These are phyloP conservation scores for Dalbergia cultrata DNA, from an alignment of 306 rosid species.

Conservation along the genomic window DNA sequence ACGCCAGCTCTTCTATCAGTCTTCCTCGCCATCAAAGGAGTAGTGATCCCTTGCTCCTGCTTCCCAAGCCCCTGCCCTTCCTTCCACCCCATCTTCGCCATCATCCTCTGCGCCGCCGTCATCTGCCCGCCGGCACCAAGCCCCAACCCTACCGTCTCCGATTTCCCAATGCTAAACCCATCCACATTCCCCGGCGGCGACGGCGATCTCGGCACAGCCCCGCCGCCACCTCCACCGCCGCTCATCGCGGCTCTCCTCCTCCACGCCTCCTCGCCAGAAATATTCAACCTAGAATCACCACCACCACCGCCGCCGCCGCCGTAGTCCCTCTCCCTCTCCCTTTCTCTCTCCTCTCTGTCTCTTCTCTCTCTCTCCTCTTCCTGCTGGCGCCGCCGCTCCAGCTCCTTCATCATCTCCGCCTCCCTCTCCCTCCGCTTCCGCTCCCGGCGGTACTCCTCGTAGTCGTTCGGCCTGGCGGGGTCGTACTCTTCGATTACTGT, in stretches of 20 bases:
- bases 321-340: slow-evolving; percentile 53
- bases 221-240: slow-evolving; percentile 51
- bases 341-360: slow-evolving; percentile 53
- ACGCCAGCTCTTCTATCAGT: slow-evolving; percentile 96
- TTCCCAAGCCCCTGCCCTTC: slow-evolving; percentile 97
- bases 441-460: slow-evolving; percentile 90
- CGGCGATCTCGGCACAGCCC: slow-evolving; percentile 73
- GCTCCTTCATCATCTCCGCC: slow-evolving; percentile 82
- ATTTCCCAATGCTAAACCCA: slow-evolving; percentile 90
- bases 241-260: slow-evolving; percentile 95
- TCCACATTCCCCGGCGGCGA: slow-evolving; percentile 79
- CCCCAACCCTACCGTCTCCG: slow-evolving; percentile 90
- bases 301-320: slow-evolving; percentile 20
- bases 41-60: slow-evolving; percentile 97
- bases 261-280: slow-evolving; percentile 99
- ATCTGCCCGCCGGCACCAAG: slow-evolving; percentile 97
- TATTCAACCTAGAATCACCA: slow-evolving; percentile 69
- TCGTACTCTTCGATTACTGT: slow-evolving; percentile 91
- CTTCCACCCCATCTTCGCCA: slow-evolving; percentile 99
- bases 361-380: slow-evolving; percentile 59
- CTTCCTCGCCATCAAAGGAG: slow-evolving; percentile 97
- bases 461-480: slow-evolving; percentile 95
- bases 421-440: slow-evolving; percentile 82
- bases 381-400: slow-evolving; percentile 73
- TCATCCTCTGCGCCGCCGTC: slow-evolving; percentile 99